Evolutionary conservation across 495 filamentous ascomycete species (phyloP), one percentile per base, ranked within the genome.

Genomic region (Penicillium paxilli): DNA sequence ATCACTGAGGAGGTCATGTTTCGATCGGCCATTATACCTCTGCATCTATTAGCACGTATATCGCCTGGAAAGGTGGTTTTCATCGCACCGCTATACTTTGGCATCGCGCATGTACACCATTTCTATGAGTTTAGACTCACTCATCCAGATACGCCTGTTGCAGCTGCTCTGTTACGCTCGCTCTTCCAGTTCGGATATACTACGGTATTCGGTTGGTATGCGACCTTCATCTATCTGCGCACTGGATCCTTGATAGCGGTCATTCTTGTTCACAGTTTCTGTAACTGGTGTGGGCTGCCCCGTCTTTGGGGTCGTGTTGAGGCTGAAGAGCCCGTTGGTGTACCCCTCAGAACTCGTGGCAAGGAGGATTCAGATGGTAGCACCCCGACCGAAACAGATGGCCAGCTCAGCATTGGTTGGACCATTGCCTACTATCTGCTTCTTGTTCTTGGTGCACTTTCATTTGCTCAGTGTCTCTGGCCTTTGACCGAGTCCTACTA

Each of bases 1-100:
- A 68, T 94, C 30, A 96, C 89, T 9, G 94, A 98, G 76, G 94
- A 98, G 70, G 63, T 96, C 47, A 87, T 98, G 66, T 98, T 96
- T 75, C 90, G 94, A 67, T 88, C 89, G 2, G 81, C 87, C 42
- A 82, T 94, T 41, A 78, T 96, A 46, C 89, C 92, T 5, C 77
- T 96, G 3, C 86, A 96, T 65, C 71, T 96, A 5, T 70, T 93
- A n/a, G 83, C 91, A n/a, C 78, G 79, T 25, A 68, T 80, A 6
- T 72, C 81, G 3, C 69, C 84, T 2, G 70, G 69, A 0, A 74
- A 71, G 4, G 85, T 89, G 58, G 78, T 96, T 62, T 91, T 94
- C 68, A 67, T 90, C 7, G 85, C 89, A 0, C 94, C 94, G 2
- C 70, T 98, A 9, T 89, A 96, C 71, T 98, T 98, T 67, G 94